These are phyloP conservation scores for Kockovaella imperatae DNA, from an alignment of 768 basidiomycete species.

Conservation along the genomic window DNA sequence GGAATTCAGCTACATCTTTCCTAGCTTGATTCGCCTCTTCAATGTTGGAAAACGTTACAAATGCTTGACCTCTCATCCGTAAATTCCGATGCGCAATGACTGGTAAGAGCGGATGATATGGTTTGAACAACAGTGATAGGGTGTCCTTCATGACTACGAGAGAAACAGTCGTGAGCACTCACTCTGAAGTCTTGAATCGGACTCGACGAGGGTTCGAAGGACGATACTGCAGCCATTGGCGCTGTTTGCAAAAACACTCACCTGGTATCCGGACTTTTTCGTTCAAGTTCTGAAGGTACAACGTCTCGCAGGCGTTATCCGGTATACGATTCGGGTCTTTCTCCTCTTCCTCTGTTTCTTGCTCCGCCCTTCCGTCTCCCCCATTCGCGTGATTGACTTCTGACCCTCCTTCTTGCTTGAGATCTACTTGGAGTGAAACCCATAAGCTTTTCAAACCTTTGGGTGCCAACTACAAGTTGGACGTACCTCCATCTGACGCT, in stretches of 20 bases:
- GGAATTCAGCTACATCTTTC: constrained; percentile 89
- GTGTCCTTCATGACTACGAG: constrained; percentile 74
- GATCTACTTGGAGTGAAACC: too few relatives aligned
- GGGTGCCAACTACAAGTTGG: too few relatives aligned
- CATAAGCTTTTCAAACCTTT: too few relatives aligned
- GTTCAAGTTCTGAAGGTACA: constrained; percentile 94
- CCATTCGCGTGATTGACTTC: constrained; percentile 5
- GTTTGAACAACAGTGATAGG: constrained; percentile 78
- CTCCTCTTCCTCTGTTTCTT: constrained; percentile 8
- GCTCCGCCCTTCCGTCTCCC: neutral
- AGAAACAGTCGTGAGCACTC: neutral
- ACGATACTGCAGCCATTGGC: too few relatives aligned
- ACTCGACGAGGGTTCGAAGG: neutral
- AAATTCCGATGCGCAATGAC: constrained; percentile 93
- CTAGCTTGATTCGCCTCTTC: constrained; percentile 79
- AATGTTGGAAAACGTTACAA: constrained; percentile 77
- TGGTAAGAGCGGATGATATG: constrained; percentile 85
- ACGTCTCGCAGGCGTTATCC: constrained; percentile 60
- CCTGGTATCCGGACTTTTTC: constrained; percentile 56
- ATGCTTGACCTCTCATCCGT: constrained; percentile 97
- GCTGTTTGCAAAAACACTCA: constrained; percentile 16
- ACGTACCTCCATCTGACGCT: constrained; percentile 1
- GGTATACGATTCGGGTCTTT: constrained; percentile 30
- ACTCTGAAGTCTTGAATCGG: neutral
- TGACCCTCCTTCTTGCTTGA: neutral